phyloP scores from a whole-genome alignment of 768 basidiomycete genomes.

The Leccinum truebloodii region DNA sequence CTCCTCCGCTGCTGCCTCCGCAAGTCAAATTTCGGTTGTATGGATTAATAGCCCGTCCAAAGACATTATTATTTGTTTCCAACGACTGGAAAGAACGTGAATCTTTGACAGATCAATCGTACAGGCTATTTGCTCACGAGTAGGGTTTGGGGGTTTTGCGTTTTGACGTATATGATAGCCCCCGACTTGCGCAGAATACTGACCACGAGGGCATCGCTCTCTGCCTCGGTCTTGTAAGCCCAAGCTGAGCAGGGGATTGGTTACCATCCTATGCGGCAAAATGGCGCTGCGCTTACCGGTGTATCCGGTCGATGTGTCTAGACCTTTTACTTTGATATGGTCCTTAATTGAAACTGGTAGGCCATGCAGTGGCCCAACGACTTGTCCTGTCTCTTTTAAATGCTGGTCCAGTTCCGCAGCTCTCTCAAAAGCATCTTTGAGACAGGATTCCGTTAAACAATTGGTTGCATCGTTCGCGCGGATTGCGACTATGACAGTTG shows the following conservation, averaged over 20 bases:
- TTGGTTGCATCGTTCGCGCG: conserved; percentile 41
- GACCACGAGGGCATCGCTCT: conserved; percentile 45
- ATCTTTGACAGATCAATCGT: not conserved
- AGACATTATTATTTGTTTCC: conserved; percentile 52
- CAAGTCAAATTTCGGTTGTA: conserved; percentile 45
- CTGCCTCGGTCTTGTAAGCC: conserved; percentile 40
- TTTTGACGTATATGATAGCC: conserved; percentile 47
- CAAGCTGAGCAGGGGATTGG: conserved; percentile 34
- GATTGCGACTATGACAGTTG: conserved; percentile 30
- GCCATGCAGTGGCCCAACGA: conserved; percentile 48
- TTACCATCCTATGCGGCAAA: not conserved
- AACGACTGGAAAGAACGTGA: conserved; percentile 39
- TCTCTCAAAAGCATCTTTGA: conserved; percentile 48
- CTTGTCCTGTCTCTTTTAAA: conserved; percentile 44
- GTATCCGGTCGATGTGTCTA: conserved; percentile 41
- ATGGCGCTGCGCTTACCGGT: conserved; percentile 13
- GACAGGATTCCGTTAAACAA: conserved; percentile 60
- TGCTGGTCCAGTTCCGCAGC: conserved; percentile 53
- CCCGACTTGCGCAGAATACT: conserved; percentile 46
- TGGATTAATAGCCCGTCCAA: conserved; percentile 72
- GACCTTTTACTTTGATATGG: conserved; percentile 46
- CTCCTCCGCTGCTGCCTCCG: conserved; percentile 52
- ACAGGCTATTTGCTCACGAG: conserved; percentile 37
- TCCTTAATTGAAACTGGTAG: conserved; percentile 49
- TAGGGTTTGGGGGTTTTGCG: conserved; percentile 50